Evolutionary conservation across 805 yeast species (phyloP), one percentile per base, ranked within the genome.

Genomic region (Schwanniomyces yamadae): DNA sequence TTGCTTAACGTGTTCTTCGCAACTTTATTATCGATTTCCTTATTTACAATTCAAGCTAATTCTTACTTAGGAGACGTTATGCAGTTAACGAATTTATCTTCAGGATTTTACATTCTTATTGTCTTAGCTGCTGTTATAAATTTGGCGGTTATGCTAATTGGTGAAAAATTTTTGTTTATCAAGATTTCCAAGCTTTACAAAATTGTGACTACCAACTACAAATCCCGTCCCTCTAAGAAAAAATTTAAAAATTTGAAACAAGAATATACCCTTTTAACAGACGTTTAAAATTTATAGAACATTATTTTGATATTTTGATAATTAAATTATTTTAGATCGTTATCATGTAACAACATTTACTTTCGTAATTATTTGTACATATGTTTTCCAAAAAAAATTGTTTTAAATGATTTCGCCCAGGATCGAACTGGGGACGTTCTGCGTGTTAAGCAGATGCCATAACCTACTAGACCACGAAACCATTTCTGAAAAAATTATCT

Each of bases 391-490:
- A n/a, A 25, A 25, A 5, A 13, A 4, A 25, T 13, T 9, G 6
- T 63, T 69, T 70, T 58, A 59, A 57, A 50, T 89, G 96, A 88
- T 84, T 87, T 82, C 85, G 89, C 96, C 97, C 97, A 89, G 97
- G 97, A 87, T 91, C 96, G 97, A 91, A 91, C 97, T 89, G 96
- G 97, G 96, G 97, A 91, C 96, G 89, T 86, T 85, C 95, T 88
- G 96, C 96, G 96, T 90, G 97, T 90, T 87, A 90, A 87, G 96
- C 96, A 89, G 93, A 86, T 85, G 96, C 95, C 96, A 90, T 90
- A 80, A 89, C 96, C 96, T 71, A 89, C 96, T 89, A 89, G 96
- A 89, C 96, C 96, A 89, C 89, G 39, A 39, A 39, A 39, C 42
- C 44, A 25, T 10, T 19, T 34, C 12, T 8, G 23, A 10, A 22